phyloP scores from a whole-genome alignment of 2,329 filamentous ascomycete species.

The Exophiala sp. region DNA sequence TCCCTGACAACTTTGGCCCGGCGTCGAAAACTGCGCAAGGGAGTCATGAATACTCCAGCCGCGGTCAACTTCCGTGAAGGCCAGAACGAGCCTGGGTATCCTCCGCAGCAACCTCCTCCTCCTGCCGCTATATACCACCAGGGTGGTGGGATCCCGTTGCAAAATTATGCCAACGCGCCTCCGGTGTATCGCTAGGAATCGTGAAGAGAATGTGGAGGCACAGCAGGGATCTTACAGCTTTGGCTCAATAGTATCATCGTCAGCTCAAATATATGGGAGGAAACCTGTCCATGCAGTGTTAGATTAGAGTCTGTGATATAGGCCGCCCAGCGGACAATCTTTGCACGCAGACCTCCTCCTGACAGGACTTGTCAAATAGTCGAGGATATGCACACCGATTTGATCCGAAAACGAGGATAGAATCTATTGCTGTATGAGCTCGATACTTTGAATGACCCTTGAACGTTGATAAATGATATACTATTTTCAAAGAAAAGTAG shows the following conservation, averaged over 20 bases:
- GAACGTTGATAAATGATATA: too few relatives aligned
- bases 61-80: slow-evolving; percentile 29
- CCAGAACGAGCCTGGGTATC: slow-evolving; percentile 6
- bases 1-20: slow-evolving; percentile 35
- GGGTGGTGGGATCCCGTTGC: slow-evolving; percentile 19
- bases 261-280: too few relatives aligned
- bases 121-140: slow-evolving; percentile 18
- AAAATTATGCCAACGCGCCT: slow-evolving; percentile 18
- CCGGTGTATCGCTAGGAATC: slow-evolving; percentile 15
- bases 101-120: slow-evolving; percentile 3
- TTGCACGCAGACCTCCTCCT: too few relatives aligned
- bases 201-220: neutral
- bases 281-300: too few relatives aligned
- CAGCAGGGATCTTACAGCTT: neutral
- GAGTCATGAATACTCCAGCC: slow-evolving; percentile 25
- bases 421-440: too few relatives aligned
- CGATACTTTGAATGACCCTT: too few relatives aligned
- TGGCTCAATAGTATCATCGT: neutral
- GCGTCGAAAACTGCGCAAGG: slow-evolving; percentile 31
- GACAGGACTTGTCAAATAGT: too few relatives aligned
- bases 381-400: too few relatives aligned
- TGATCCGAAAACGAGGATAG: too few relatives aligned
- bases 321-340: too few relatives aligned
- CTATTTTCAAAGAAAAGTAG: too few relatives aligned
- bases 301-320: too few relatives aligned